Base-by-base conservation (phyloP, 2,329 filamentous ascomycete species). In the Curvularia spicifera region DNA sequence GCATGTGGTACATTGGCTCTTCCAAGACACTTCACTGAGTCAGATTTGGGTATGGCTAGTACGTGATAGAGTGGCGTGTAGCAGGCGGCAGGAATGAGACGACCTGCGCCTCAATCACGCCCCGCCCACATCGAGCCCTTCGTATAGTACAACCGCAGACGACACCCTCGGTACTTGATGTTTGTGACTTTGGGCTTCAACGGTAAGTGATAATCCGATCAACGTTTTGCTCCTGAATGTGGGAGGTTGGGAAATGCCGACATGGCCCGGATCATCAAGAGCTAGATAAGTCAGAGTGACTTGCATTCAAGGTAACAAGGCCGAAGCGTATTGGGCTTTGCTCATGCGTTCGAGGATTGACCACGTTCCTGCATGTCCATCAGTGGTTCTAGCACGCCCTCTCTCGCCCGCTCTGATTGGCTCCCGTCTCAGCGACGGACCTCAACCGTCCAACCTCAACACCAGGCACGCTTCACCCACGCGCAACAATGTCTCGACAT, bases 371-470 rank as follows among this genome's bases (percentile, higher is more conserved):
- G 71, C 70, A 58, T 72, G 67, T 47, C 44, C 28, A 22, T 62
- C 69, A 60, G 56, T 60, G 31, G 49, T 67, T 64, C 52, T 58
- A 33, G 68, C 73, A 76, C 73, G 73, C 68, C 59, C 61, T 48
- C 42, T 24, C 40, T 49, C 51, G 29, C 22, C 33, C 40, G 31
- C 24, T 64, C 65, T 70, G 56, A 76, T 76, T 76, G 74, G 74
- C 53, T 59, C 39, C 50, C 26, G 35, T 9, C 6, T 26, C 43
- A 53, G 62, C 62, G 46, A 68, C 60, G 56, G 64, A 65, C 59
- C 59, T 69, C 67, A 56, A 62, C 56, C 55, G 59, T 62, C 57
- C 60, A 45, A 60, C 65, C 68, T 76, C 73, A 77, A 76, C 73
- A 76, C 72, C 71, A 76, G 62, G 62, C 59, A 54, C 53, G 53